Percentiles rank a stretch among this genome's conserved stretches.
phyloP scores from a whole-genome alignment of 2,329 filamentous ascomycete species.

The Colletotrichum costaricense region DNA sequence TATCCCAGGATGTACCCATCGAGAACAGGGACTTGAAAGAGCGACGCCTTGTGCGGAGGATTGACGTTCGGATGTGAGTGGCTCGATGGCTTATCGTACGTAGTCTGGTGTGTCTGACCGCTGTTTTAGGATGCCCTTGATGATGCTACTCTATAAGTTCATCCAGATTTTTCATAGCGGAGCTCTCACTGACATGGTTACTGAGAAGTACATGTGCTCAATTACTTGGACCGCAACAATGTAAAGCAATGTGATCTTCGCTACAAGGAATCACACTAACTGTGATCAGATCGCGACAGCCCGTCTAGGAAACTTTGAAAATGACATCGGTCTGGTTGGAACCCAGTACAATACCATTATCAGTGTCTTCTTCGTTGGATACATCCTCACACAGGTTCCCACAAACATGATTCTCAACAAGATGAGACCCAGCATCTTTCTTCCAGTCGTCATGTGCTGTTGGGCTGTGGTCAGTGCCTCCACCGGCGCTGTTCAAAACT shows the following conservation, averaged over 20 bases:
- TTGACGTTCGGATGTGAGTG: background rate
- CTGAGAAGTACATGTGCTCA: background rate
- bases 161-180: no score
- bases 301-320: constrained; percentile 14
- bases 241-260: background rate
- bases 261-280: background rate
- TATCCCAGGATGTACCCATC: background rate
- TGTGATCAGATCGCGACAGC: background rate
- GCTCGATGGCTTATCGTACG: background rate
- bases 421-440: constrained; percentile 17
- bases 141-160: background rate
- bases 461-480: constrained; percentile 6
- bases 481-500: background rate
- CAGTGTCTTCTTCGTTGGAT: constrained; percentile 23
- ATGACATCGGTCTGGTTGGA: constrained; percentile 8
- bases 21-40: background rate
- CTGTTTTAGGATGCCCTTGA: background rate
- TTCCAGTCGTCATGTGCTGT: constrained; percentile 18
- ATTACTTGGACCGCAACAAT: background rate
- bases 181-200: background rate
- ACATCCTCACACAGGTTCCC: constrained; percentile 16
- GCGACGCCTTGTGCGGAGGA: background rate
- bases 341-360: constrained; percentile 20
- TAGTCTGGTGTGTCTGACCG: background rate
- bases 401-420: constrained; percentile 29